Evolutionary conservation across 495 filamentous ascomycete species (phyloP).

Genomic region (Arthonia radiata): DNA sequence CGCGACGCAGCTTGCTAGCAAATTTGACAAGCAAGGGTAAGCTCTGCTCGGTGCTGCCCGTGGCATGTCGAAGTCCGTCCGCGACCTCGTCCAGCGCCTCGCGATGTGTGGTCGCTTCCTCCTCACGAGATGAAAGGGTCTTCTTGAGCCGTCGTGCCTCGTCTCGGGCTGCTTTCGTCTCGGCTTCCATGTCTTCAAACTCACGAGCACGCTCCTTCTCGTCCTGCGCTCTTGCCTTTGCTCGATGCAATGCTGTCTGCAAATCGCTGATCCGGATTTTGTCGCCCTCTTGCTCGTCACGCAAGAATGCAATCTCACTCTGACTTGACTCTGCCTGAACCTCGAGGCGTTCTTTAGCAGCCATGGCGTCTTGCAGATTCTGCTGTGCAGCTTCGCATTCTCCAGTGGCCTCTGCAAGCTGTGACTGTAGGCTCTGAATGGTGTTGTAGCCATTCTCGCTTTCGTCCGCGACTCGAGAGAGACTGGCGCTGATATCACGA

Average conservation of each 20-base stretch:
- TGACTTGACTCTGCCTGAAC: constrained; percentile 85
- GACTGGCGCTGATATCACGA: too few relatives aligned
- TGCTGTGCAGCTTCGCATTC: constrained; percentile 58
- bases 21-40: constrained; percentile 36
- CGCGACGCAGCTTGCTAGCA: constrained; percentile 65
- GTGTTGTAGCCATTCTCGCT: too few relatives aligned
- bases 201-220: constrained; percentile 61
- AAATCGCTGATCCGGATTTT: constrained; percentile 95
- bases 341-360: constrained; percentile 60
- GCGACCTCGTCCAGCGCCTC: constrained; percentile 75
- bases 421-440: too few relatives aligned
- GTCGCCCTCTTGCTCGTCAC: constrained; percentile 91
- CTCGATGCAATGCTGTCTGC: constrained; percentile 51
- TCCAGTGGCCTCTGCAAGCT: constrained; percentile 37
- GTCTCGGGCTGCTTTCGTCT: constrained; percentile 68
- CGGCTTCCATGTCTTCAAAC: constrained; percentile 48
- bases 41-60: constrained; percentile 69
- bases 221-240: constrained; percentile 44
- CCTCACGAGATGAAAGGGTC: constrained; percentile 55
- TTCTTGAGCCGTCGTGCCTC: constrained; percentile 62
- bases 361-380: constrained; percentile 51
- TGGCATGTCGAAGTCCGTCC: constrained; percentile 56
- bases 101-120: constrained; percentile 72
- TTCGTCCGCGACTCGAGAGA: too few relatives aligned
- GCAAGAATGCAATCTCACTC: constrained; percentile 77